A percentile compares a stretch with the other conserved stretches of the same genome.
These are phyloP conservation scores for Hypericum perforatum DNA, from an alignment of 345 rosid genomes.

Conservation along the genomic window DNA sequence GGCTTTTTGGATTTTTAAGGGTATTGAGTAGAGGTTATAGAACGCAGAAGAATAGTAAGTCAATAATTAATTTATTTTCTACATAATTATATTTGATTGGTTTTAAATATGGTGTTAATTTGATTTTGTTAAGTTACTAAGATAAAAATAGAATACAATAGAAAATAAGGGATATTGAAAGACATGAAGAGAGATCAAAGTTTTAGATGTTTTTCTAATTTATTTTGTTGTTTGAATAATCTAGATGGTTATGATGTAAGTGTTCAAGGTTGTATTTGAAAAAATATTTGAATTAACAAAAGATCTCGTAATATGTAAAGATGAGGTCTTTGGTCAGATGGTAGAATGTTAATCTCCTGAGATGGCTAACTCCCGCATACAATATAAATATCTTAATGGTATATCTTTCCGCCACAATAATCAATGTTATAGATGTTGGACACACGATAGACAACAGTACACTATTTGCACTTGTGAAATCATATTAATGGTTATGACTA, in stretches of 20 bases:
- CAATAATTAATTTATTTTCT: background rate
- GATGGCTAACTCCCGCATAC: too few species aligned
- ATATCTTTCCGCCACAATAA: too few species aligned
- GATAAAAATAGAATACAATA: conserved; percentile 51
- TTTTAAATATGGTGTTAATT: background rate
- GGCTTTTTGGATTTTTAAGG: conserved; percentile 85
- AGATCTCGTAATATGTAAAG: too few species aligned
- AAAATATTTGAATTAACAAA: too few species aligned
- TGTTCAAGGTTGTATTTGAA: too few species aligned
- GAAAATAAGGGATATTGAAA: conserved; percentile 55
- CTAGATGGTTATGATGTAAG: conserved; percentile 60
- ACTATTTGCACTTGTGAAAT: too few species aligned
- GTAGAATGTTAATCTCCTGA: too few species aligned
- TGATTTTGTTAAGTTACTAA: conserved; percentile 8
- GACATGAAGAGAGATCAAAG: conserved; percentile 41
- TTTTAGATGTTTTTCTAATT: conserved; percentile 45
- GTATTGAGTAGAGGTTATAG: conserved; percentile 57
- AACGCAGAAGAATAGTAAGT: conserved; percentile 59
- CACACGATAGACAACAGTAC: too few species aligned
- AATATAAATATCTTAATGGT: too few species aligned
- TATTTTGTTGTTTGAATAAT: conserved; percentile 64
- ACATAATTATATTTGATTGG: background rate
- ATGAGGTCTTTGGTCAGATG: too few species aligned
- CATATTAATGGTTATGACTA: too few species aligned
- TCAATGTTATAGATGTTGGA: too few species aligned